Evolutionary conservation across 768 basidiomycete species (phyloP).

Genomic region (Psilocybe azurescens): DNA sequence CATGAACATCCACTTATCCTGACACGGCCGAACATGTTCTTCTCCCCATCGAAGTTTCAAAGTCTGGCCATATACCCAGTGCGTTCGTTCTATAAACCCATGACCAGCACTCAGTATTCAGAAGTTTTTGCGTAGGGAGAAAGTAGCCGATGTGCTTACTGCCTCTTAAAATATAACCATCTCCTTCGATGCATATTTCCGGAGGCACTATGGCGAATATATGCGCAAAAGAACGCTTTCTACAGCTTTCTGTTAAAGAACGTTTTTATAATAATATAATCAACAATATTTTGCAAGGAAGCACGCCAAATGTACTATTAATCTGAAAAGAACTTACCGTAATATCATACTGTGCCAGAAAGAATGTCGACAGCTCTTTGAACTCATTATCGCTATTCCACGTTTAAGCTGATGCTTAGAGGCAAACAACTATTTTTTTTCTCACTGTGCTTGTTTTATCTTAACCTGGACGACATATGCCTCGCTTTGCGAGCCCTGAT

Average conservation of each 20-base stretch:
- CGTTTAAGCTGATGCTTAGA: background rate
- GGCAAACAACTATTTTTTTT: background rate
- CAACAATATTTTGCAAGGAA: no score
- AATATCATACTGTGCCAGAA: slow-evolving; percentile 38
- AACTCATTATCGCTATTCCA: slow-evolving; percentile 14
- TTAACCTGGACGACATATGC: slow-evolving; percentile 37
- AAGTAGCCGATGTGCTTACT: slow-evolving; percentile 25
- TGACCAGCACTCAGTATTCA: background rate
- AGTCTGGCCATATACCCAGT: slow-evolving; percentile 36
- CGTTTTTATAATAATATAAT: background rate
- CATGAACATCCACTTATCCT: slow-evolving; percentile 41
- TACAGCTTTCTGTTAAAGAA: slow-evolving; percentile 33
- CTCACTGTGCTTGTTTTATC: slow-evolving; percentile 34
- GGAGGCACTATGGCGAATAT: slow-evolving; percentile 32
- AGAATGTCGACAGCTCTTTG: slow-evolving; percentile 33
- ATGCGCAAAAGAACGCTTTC: slow-evolving; percentile 39
- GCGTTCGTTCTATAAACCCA: slow-evolving; percentile 27
- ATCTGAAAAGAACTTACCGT: slow-evolving; percentile 30
- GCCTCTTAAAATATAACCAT: slow-evolving; percentile 33
- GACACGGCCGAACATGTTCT: slow-evolving; percentile 23
- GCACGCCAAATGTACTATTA: no score
- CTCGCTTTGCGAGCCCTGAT: slow-evolving; percentile 10
- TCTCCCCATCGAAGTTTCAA: slow-evolving; percentile 37
- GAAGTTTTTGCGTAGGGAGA: background rate
- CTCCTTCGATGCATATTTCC: slow-evolving; percentile 33